Evolutionary conservation across 1,139 yeast genomes (phyloP).

Genomic region (Yamadazyma membranifaciens): DNA sequence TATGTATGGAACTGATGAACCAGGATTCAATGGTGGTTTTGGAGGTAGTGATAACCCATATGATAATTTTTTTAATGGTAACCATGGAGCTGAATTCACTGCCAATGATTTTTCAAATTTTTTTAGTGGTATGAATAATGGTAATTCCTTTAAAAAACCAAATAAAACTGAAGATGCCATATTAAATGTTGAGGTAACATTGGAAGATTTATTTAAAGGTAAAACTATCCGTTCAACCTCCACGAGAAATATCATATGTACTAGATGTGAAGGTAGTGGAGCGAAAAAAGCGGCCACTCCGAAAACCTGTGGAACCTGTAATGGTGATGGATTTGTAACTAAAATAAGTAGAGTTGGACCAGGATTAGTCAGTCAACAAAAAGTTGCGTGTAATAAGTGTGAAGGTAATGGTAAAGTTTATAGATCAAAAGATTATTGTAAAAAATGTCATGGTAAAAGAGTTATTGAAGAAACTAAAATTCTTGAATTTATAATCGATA

Average conservation of each 20-base stretch:
- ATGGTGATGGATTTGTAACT: constrained; percentile 66
- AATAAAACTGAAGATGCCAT: constrained; percentile 63
- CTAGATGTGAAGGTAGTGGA: constrained; percentile 73
- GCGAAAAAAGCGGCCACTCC: constrained; percentile 59
- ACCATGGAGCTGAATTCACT: constrained; percentile 32
- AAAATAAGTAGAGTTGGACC: constrained; percentile 70
- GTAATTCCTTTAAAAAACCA: constrained; percentile 9
- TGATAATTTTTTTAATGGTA: constrained; percentile 31
- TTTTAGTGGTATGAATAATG: constrained; percentile 47
- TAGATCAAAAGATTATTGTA: constrained; percentile 72
- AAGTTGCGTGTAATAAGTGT: constrained; percentile 67
- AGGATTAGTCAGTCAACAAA: constrained; percentile 68
- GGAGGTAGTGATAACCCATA: constrained; percentile 39
- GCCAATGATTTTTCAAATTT: constrained; percentile 75
- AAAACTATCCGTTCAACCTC: constrained; percentile 74
- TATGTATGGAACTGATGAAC: constrained; percentile 49
- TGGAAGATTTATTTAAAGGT: constrained; percentile 81
- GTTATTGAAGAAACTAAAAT: constrained; percentile 67
- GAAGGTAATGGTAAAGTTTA: constrained; percentile 66
- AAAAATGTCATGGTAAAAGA: constrained; percentile 67
- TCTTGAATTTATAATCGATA: constrained; percentile 72
- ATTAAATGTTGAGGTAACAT: constrained; percentile 59
- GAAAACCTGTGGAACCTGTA: constrained; percentile 63
- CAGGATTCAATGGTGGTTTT: constrained; percentile 17
- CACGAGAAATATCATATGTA: constrained; percentile 71